Evolutionary conservation across 1,284 basidiomycete genomes (phyloP).

Genomic region (Moesziomyces sp.): DNA sequence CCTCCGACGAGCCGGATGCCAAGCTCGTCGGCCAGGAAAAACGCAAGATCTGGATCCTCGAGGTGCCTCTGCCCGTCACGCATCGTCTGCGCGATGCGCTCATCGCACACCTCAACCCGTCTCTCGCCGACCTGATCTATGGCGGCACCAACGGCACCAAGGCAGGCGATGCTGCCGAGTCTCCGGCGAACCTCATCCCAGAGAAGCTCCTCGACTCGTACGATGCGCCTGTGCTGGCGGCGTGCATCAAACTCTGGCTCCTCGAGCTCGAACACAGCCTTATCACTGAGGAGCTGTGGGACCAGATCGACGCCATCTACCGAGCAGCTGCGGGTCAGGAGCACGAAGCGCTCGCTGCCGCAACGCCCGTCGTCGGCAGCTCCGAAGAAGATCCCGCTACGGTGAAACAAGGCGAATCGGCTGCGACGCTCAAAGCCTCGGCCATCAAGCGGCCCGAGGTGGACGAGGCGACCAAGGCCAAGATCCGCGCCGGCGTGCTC

Average conservation of each 20-base stretch:
- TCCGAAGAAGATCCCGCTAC: constrained; percentile 5
- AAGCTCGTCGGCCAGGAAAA: constrained; percentile 73
- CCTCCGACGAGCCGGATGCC: constrained; percentile 11
- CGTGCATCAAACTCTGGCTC: constrained; percentile 81
- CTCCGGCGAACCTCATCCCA: constrained; percentile 17
- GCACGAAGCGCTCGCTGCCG: constrained; percentile 39
- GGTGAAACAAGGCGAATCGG: constrained; percentile 1
- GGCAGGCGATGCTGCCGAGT: constrained; percentile 5
- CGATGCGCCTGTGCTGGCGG: constrained; percentile 85
- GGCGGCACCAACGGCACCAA: constrained; percentile 13
- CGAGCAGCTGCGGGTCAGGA: constrained; percentile 58
- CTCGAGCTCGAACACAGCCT: constrained; percentile 61
- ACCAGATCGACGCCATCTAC: constrained; percentile 60
- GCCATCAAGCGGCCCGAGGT: constrained; percentile 76
- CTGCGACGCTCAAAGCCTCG: not conserved
- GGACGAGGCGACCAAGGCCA: constrained; percentile 78
- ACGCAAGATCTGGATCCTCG: constrained; percentile 90
- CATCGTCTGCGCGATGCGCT: constrained; percentile 85
- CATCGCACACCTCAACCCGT: constrained; percentile 70
- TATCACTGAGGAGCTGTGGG: constrained; percentile 57
- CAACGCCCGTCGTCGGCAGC: constrained; percentile 10
- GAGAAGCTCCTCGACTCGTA: constrained; percentile 78
- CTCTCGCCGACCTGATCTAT: constrained; percentile 37
- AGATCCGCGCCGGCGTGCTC: constrained; percentile 73
- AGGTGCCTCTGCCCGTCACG: constrained; percentile 76